Evolutionary conservation across 1,139 yeast genomes (phyloP), one percentile per base, ranked within the genome.

Genomic region (Scheffersomyces insectosa): DNA sequence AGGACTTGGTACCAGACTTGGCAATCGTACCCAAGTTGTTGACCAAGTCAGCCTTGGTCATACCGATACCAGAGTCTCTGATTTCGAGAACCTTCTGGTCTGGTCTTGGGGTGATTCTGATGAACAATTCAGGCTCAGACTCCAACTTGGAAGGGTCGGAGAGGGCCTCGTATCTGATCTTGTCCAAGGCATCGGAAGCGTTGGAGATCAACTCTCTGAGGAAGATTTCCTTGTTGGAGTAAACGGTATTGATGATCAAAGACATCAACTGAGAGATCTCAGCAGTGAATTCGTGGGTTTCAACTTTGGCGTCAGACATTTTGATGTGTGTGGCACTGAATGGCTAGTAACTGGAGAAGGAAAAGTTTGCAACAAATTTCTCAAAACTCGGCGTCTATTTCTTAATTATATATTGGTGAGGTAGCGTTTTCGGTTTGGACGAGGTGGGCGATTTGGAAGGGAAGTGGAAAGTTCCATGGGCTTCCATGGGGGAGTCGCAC

Each of bases 181-280:
- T 95, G 77, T 95, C 96, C 60, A 88, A 75, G 49, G 96, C 96
- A 84, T 88, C 96, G 39, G 95, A 91, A 51, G 98, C 98, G 75
- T 95, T 95, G 55, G 99, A 95, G 65, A 95, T 89, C 80, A 95
- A 83, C 75, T 95, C 99, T 87, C 99, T 91, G 68, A 95, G 80
- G 85, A 95, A 95, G 65, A 95, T 93, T 75, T 95, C 99, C 80
- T 95, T 95, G 85, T 95, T 95, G 47, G 99, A 93, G 77, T 95
- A 95, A 65, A 95, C 99, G 47, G 99, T 95, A 89, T 95, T 95
- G 79, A 95, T 93, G 90, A 95, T 90, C 82, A 93, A 85, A 72
- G 97, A 88, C 98, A 95, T 88, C 84, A 95, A 83, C 96, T 93
- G 99, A 85, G 98, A 88, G 75, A 93, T 95, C 90, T 93, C 99